phyloP scores from a whole-genome alignment of 768 basidiomycete genomes.

The Tulasnella calospora region DNA sequence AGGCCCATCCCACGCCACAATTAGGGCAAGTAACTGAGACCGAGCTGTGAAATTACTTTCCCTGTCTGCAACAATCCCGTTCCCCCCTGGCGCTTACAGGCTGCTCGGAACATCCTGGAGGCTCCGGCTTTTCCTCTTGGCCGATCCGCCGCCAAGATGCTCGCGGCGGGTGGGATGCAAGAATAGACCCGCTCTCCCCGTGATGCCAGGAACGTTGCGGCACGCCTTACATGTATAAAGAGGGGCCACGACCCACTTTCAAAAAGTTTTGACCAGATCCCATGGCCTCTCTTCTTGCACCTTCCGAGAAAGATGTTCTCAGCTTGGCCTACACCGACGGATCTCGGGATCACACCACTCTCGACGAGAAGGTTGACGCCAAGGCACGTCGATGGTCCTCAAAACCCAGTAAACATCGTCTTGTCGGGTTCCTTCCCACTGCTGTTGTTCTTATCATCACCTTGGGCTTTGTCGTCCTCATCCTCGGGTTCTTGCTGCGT shows the following conservation, averaged over 20 bases:
- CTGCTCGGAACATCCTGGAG: not conserved
- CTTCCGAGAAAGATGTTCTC: not conserved
- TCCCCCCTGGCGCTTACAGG: not conserved
- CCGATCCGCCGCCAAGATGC: not conserved
- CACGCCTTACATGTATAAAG: not conserved
- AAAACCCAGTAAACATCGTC: slow-evolving; percentile 1
- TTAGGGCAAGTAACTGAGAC: not conserved
- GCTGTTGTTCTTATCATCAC: not conserved
- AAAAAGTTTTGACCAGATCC: not conserved
- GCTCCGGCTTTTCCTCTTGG: not conserved
- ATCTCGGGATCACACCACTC: not conserved
- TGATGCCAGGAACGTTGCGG: not conserved
- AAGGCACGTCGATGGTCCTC: not conserved
- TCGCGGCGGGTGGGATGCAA: not conserved
- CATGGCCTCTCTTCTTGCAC: not conserved
- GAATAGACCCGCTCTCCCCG: not conserved
- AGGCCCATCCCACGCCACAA: too few relatives aligned
- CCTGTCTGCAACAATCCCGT: not conserved
- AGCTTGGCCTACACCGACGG: not conserved
- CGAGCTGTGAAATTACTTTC: not conserved
- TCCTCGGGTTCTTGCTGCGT: not conserved
- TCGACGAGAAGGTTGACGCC: not conserved
- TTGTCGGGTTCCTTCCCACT: not conserved
- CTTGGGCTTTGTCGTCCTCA: not conserved
- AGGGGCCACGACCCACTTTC: not conserved